These are phyloP conservation scores for Citrullus mucosospermus DNA, from an alignment of 306 rosid genomes.

Conservation along the genomic window DNA sequence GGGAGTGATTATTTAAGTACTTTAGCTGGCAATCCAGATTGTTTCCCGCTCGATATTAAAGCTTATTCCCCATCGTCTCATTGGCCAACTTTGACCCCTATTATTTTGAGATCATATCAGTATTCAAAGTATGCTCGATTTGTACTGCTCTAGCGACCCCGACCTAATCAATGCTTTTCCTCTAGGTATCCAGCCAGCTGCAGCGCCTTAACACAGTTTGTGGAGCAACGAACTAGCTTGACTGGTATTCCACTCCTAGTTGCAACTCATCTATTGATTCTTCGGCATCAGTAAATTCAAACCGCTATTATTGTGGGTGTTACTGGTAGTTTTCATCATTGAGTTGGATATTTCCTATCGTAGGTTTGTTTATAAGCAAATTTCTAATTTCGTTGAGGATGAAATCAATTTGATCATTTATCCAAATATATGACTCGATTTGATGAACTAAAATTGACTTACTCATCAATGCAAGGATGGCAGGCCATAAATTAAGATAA, in stretches of 20 bases:
- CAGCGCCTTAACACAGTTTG: background rate
- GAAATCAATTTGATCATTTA: background rate
- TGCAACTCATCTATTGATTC: background rate
- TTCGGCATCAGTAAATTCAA: background rate
- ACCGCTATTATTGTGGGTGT: background rate
- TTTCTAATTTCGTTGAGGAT: background rate
- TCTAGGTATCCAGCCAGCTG: background rate
- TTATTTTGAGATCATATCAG: conserved; percentile 1
- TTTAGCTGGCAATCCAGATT: background rate
- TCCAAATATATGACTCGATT: background rate
- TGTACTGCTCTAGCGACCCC: background rate
- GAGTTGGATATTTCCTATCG: background rate
- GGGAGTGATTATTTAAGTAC: background rate
- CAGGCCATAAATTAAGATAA: background rate
- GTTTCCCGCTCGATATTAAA: background rate
- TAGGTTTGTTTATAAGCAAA: background rate
- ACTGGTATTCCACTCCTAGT: background rate
- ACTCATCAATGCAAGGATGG: background rate
- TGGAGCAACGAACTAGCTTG: background rate
- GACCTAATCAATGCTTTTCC: background rate
- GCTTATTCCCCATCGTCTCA: background rate
- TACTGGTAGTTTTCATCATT: background rate
- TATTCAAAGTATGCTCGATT: background rate
- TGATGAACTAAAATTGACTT: background rate
- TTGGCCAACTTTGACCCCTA: background rate